Percentiles rank a stretch among this genome's conserved stretches.
These are phyloP conservation scores for Remersonia thermophila DNA, from an alignment of 2,329 filamentous ascomycete species.

Conservation along the genomic window DNA sequence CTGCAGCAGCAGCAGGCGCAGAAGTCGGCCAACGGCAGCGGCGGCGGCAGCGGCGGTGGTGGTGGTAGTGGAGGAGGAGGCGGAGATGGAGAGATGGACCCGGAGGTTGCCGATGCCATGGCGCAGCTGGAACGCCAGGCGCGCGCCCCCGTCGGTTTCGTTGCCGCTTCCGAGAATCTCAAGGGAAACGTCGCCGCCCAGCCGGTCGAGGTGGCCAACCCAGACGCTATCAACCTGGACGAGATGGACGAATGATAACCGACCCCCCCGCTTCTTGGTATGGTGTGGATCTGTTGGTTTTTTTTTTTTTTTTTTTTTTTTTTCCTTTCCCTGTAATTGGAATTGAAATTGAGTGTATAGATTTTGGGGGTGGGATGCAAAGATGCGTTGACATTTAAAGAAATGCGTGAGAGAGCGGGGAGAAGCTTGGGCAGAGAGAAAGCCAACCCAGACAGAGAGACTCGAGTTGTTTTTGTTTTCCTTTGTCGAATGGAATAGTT, in stretches of 20 bases:
- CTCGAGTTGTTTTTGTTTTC: too few species aligned
- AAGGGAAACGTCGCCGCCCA: conserved; percentile 44
- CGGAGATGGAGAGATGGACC: conserved; percentile 31
- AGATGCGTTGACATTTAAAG: too few species aligned
- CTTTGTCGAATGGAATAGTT: too few species aligned
- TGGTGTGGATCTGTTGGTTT: neutral
- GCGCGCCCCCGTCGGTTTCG: conserved; percentile 81
- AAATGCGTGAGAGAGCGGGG: too few species aligned
- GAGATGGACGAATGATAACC: conserved; percentile 51
- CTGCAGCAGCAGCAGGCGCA: conserved; percentile 32
- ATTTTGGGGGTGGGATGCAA: too few species aligned
- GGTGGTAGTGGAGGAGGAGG: too few species aligned
- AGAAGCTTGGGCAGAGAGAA: too few species aligned
- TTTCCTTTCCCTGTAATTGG: conserved; percentile 1
- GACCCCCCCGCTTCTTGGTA: conserved; percentile 8
- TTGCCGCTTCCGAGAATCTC: conserved; percentile 68
- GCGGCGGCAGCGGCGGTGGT: conserved; percentile 37
- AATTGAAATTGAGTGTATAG: neutral
- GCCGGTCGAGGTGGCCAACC: conserved; percentile 48
- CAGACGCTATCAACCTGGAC: conserved; percentile 76
- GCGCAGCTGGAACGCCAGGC: conserved; percentile 76
- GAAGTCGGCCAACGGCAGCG: conserved; percentile 40
- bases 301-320: conserved; percentile 7
- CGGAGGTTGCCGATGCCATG: conserved; percentile 66
- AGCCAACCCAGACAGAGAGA: too few species aligned